These are phyloP conservation scores for Boletales sp. DNA, from an alignment of 768 basidiomycete species.

Conservation along the genomic window DNA sequence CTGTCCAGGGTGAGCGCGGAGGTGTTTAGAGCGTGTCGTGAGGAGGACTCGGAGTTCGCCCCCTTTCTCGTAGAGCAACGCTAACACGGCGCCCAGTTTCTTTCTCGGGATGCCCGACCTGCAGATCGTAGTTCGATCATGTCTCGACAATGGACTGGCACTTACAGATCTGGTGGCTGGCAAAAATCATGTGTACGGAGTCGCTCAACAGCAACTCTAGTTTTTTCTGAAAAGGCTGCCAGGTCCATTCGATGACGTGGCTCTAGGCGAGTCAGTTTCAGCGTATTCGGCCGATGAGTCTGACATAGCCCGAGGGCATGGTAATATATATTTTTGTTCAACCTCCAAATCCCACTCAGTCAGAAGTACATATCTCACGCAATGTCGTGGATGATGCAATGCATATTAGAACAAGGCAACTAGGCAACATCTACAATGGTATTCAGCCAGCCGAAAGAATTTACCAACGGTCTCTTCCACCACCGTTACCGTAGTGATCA, in stretches of 20 bases:
- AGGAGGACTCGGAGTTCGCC: constrained; percentile 71
- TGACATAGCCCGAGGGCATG: neutral
- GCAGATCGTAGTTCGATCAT: neutral
- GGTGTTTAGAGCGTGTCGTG: constrained; percentile 77
- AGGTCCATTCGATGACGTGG: constrained; percentile 6
- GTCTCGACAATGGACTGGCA: constrained; percentile 14
- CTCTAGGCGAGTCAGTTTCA: too few species aligned
- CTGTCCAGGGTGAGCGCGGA: constrained; percentile 75
- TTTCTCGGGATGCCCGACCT: constrained; percentile 34
- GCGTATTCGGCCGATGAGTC: neutral
- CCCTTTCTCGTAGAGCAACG: constrained; percentile 71
- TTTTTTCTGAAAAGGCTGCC: constrained; percentile 13
- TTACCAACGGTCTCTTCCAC: constrained; percentile 26
- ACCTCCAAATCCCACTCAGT: too few species aligned
- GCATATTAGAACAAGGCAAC: neutral
- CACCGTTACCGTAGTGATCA: constrained; percentile 20
- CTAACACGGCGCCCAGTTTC: constrained; percentile 72
- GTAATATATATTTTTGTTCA: too few species aligned
- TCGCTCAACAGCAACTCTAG: constrained; percentile 36
- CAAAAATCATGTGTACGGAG: constrained; percentile 28
- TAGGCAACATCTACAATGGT: constrained; percentile 21
- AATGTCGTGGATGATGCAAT: too few species aligned
- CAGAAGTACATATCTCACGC: too few species aligned
- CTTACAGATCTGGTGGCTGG: constrained; percentile 52
- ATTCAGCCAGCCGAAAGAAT: constrained; percentile 7